Evolutionary conservation across 768 basidiomycete species (phyloP).

Genomic region (Rhodotorula graminis): DNA sequence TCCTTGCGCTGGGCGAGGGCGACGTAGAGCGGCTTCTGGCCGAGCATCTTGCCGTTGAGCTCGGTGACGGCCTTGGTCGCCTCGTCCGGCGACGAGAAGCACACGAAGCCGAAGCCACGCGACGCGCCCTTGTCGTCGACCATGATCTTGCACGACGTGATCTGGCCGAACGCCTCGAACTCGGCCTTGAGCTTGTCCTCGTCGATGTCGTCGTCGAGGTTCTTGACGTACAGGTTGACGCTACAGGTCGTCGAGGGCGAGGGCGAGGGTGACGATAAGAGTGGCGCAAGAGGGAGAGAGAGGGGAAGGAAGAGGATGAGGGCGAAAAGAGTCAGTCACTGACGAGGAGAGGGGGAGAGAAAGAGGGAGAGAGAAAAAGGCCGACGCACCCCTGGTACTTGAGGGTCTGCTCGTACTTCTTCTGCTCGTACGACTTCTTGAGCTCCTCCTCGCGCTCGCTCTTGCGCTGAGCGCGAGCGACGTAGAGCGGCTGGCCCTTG

Average conservation of each 20-base stretch:
- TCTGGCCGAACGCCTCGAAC: conserved; percentile 93
- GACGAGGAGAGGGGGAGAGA: no score
- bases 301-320: no score
- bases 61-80: conserved; percentile 98
- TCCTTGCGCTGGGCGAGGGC: conserved; percentile 97
- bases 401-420: conserved; percentile 93
- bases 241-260: not conserved
- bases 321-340: no score
- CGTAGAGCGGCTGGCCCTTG: conserved; percentile 85
- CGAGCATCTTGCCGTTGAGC: conserved; percentile 99
- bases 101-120: conserved; percentile 98
- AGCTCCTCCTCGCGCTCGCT: conserved; percentile 96
- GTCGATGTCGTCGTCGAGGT: conserved; percentile 94
- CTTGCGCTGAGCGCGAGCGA: conserved; percentile 96
- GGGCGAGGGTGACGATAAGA: no score
- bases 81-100: conserved; percentile 96
- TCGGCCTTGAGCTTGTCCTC: conserved; percentile 94
- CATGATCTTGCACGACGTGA: conserved; percentile 99
- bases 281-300: no score
- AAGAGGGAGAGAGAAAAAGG: no score
- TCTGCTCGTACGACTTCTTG: conserved; percentile 84
- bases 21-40: conserved; percentile 95
- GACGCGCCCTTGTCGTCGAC: conserved; percentile 88
- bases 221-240: conserved; percentile 99
- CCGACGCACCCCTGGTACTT: conserved; percentile 75